Conservation (phyloP, 1,139 yeast genomes). For the Yamadazyma conglobata region DNA sequence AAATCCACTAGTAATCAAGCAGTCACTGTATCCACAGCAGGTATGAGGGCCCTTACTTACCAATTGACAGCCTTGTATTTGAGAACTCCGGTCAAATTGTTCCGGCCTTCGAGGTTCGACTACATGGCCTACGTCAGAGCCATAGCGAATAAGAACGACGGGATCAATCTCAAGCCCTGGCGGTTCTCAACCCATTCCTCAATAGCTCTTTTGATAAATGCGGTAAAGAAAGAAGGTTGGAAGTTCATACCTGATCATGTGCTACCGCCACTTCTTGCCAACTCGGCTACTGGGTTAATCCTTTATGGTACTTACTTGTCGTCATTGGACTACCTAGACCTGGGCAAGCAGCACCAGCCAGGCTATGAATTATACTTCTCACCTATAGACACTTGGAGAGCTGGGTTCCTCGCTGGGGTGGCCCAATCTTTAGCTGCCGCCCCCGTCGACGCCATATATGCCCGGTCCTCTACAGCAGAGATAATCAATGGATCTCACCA, state of each 20-base stretch:
- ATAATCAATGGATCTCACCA: conserved; percentile 64
- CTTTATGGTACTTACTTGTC: conserved; percentile 78
- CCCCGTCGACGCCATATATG: conserved; percentile 87
- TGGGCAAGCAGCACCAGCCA: conserved; percentile 6
- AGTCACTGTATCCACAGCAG: conserved; percentile 63
- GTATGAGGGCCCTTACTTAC: conserved; percentile 76
- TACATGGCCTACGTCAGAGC: conserved; percentile 67
- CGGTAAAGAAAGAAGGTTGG: conserved; percentile 81
- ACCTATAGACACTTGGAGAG: conserved; percentile 60
- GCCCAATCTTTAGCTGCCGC: conserved; percentile 91
- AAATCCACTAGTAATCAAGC: conserved; percentile 36
- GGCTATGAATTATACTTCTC: conserved; percentile 21
- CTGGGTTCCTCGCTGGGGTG: conserved; percentile 85
- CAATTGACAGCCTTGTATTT: conserved; percentile 77
- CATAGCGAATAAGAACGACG: conserved; percentile 45
- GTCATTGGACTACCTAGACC: conserved; percentile 33
- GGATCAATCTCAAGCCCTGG: conserved; percentile 57
- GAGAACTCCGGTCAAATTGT: conserved; percentile 80
- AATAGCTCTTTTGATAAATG: conserved; percentile 66
- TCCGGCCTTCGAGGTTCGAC: conserved; percentile 88
- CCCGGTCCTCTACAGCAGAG: conserved; percentile 76
- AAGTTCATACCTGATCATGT: conserved; percentile 78
- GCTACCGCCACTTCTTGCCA: conserved; percentile 82
- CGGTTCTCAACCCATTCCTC: conserved; percentile 72
- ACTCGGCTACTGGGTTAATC: conserved; percentile 82